Base-by-base conservation (phyloP, 2,329 filamentous ascomycete genomes). In the Monilinia polystroma region DNA sequence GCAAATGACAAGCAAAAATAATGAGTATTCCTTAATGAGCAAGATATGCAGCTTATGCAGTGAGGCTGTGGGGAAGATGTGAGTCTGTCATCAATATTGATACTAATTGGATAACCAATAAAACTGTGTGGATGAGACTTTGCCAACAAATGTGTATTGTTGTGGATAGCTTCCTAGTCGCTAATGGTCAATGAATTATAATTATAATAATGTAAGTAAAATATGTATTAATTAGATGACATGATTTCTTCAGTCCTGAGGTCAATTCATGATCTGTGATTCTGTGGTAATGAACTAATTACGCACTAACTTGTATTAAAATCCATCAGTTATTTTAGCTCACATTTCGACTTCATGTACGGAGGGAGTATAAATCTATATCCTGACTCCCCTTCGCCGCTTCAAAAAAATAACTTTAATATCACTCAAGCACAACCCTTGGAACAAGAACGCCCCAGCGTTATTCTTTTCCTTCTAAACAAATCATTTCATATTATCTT, bases 61-160 rank as follows among this genome's bases (percentile, higher is more conserved):
- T 69, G 72, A 74, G 73, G 73, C 73, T 74, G 70, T 74, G 71
- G 57, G 20, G 57, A 58, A 60, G n/a, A 20, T 35, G 3, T 49
- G 57, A 49, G 43, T 35, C 26, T 49, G 26, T 23, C 43, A 49
- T 12, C 20, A 35, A 23, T 20, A 58, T 58, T 23, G 26, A 59
- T 59, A 18, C 26, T 16, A 32, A 38, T 60, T 60, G 45, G 29
- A 38, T 35, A 38, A 41, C 29, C 58, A 62, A 62, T 62, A 23
- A 62, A 38, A 38, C 18, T 38, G 32, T 51, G 14, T 52, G 58
- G 45, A 51, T 26, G 32, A 51, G 32, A 62, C n/a, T 51, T 23
- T 62, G 58, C 58, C 58, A 62, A 52, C 58, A 51, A 62, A 62
- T 62, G 11, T 23, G 12, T 51, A 62, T 51, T 51, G 51, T 38